Percentiles rank a stretch among this genome's conserved stretches.
Conservation (phyloP, 2,329 filamentous ascomycete species). For the Epicoccum sorghinum region DNA sequence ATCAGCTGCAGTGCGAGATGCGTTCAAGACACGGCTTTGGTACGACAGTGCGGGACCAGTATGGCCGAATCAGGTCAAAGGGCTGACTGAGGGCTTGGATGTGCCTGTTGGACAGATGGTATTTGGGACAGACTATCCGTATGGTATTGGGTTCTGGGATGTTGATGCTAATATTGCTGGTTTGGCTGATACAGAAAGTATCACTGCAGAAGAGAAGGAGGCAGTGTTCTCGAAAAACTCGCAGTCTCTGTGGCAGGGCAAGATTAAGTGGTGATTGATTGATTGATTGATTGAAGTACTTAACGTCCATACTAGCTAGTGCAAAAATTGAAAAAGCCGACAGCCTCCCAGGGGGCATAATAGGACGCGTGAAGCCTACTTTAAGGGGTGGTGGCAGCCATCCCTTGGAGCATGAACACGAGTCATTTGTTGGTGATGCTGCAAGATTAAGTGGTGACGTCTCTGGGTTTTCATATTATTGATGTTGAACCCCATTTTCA, state of each 20-base stretch:
- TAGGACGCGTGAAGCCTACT: too few relatives aligned
- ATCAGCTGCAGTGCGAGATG: constrained; percentile 32
- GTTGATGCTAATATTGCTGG: constrained; percentile 41
- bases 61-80: constrained; percentile 45
- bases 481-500: too few relatives aligned
- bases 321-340: too few relatives aligned
- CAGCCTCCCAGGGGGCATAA: too few relatives aligned
- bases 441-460: constrained; percentile 19
- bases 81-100: constrained; percentile 39
- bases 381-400: too few relatives aligned
- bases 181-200: constrained; percentile 30
- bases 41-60: constrained; percentile 49
- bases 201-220: constrained; percentile 33
- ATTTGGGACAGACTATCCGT: constrained; percentile 49
- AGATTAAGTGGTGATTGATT: constrained; percentile 19
- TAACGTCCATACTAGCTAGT: too few relatives aligned
- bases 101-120: constrained; percentile 38
- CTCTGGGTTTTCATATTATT: too few relatives aligned
- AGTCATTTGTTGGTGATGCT: too few relatives aligned
- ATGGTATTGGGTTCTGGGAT: constrained; percentile 48
- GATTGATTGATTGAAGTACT: too few relatives aligned
- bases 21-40: constrained; percentile 42
- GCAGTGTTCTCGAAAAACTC: constrained; percentile 37
- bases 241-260: constrained; percentile 33
- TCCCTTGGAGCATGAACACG: too few relatives aligned